A percentile compares a stretch with the other conserved stretches of the same genome.
These are phyloP conservation scores for Stygiomarasmius scandens DNA, from an alignment of 1,284 basidiomycete genomes.

Conservation along the genomic window DNA sequence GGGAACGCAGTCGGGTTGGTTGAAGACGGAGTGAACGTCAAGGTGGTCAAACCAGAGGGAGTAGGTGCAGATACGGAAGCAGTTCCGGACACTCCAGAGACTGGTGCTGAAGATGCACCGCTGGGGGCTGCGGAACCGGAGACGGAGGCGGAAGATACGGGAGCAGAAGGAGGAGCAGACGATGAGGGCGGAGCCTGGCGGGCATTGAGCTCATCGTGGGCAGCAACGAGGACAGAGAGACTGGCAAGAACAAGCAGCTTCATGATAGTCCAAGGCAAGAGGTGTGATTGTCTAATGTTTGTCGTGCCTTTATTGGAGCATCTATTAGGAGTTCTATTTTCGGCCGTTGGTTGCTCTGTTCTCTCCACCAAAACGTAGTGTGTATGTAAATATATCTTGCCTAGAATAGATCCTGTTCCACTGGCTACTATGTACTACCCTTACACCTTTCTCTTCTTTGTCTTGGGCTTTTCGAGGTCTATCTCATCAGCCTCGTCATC, in stretches of 20 bases:
- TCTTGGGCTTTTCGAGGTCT: slow-evolving; percentile 77
- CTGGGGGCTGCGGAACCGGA: neutral
- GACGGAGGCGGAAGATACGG: neutral
- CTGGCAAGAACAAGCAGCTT: slow-evolving; percentile 7
- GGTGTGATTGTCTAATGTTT: no score
- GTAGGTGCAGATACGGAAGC: slow-evolving; percentile 12
- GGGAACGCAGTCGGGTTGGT: slow-evolving; percentile 66
- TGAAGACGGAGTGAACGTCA: slow-evolving; percentile 45
- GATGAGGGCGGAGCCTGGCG: no score
- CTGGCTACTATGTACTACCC: neutral
- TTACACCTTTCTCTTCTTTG: slow-evolving; percentile 72
- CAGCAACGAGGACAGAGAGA: slow-evolving; percentile 13
- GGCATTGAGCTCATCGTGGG: slow-evolving; percentile 6
- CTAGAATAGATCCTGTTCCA: neutral
- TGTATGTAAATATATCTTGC: neutral
- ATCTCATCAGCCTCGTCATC: slow-evolving; percentile 80
- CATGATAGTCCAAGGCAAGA: slow-evolving; percentile 7
- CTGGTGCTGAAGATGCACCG: no score
- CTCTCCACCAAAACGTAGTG: no score
- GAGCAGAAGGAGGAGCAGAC: neutral
- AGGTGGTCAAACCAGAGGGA: slow-evolving; percentile 26
- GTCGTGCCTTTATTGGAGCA: no score
- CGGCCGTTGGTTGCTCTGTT: no score
- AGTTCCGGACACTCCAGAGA: slow-evolving; percentile 9
- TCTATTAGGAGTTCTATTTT: no score